Evolutionary conservation across 306 rosid species (phyloP), one percentile per base, ranked within the genome.

Genomic region (Fragaria iinumae): DNA sequence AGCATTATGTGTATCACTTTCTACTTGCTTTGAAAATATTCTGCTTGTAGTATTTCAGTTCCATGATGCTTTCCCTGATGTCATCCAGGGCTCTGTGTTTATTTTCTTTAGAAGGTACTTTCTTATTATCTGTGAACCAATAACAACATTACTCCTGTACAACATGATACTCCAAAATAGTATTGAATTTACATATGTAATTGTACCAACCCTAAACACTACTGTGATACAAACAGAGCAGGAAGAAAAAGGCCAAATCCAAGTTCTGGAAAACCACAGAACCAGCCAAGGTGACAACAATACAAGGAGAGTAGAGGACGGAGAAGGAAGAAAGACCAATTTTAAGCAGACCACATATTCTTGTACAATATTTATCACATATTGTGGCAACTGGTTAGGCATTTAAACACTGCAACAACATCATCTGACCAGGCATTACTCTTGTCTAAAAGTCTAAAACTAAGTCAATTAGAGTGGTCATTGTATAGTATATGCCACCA

Each of bases 41-140:
- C 69, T 83, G 90, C 84, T 83, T 90, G 89, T 87, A 92, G 83
- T 82, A 95, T 81, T 82, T 88, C 77, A 90, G 98, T 79, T 92
- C 97, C 53, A 7, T 80, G 21, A 95, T 95, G 87, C 97, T 92
- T 83, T 92, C 98, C 87, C 89, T 85, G 77, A 95, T 90, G 75
- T 95, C 97, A 82, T 92, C 98, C 97, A 95, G n/a, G 67, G 98
- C 98, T 84, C 98, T 88, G 73, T 92, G 98, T 78, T 81, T 89
- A 53, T 85, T 86, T 83, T 74, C 88, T 82, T 95, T 95, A 34
- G 78, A 3, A 29, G 97, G 97, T 47, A 88, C 93, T 83, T 62
- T 90, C 87, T 72, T 87, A 27, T 75, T 81, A 69, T 94, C 97
- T 95, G 97, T 76, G 76, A 77, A 67, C 67, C 55, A 79, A 81